These are phyloP conservation scores for Triangularia setosa DNA, from an alignment of 2,329 filamentous ascomycete species.

Conservation along the genomic window DNA sequence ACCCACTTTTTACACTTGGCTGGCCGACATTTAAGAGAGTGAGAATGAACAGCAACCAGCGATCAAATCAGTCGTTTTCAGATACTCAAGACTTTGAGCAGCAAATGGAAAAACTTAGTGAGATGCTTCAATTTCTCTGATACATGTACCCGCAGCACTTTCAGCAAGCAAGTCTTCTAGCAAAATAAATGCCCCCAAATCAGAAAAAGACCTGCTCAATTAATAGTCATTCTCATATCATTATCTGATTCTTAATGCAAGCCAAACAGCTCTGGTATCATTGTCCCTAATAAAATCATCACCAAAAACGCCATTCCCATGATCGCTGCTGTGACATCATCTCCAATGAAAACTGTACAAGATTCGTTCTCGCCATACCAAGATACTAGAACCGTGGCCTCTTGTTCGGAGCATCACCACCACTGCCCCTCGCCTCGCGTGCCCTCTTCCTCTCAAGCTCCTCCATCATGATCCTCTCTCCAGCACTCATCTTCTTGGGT, in stretches of 20 bases:
- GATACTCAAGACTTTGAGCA: no score
- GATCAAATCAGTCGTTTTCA: no score
- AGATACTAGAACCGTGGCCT: conserved; percentile 42
- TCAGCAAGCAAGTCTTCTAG: no score
- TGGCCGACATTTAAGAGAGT: no score
- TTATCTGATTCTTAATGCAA: background rate
- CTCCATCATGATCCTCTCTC: conserved; percentile 84
- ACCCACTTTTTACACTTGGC: background rate
- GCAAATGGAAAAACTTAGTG: no score
- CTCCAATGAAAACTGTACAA: background rate
- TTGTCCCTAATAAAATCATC: background rate
- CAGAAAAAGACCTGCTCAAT: no score
- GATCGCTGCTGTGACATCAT: background rate
- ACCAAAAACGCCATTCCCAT: background rate
- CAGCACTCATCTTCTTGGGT: conserved; percentile 82
- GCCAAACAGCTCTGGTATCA: background rate
- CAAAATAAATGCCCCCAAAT: no score
- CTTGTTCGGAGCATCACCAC: conserved; percentile 45
- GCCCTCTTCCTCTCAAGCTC: conserved; percentile 69
- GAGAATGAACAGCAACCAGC: no score
- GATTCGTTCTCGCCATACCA: background rate
- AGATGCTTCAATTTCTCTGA: no score
- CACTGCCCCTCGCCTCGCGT: conserved; percentile 43
- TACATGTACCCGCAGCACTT: no score
- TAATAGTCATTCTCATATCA: background rate